Evolutionary conservation across 2,329 filamentous ascomycete genomes (phyloP).

Genomic region (Fusarium longipes): DNA sequence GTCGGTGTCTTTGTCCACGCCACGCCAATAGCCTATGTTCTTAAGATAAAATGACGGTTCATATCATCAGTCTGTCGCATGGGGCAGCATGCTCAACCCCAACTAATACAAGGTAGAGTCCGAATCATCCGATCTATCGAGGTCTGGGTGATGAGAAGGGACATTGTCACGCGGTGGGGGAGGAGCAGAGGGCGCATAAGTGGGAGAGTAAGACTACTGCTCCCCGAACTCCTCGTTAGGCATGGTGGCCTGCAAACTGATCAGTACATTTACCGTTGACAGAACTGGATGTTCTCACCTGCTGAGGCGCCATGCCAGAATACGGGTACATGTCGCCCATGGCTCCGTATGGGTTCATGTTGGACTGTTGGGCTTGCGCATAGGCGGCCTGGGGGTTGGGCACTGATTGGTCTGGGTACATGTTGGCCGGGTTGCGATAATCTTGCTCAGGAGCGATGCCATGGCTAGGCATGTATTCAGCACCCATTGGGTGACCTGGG

Average conservation of each 20-base stretch:
- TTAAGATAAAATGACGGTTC: no score
- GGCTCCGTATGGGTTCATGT: slow-evolving; percentile 75
- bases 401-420: slow-evolving; percentile 86
- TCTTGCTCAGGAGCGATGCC: slow-evolving; percentile 76
- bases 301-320: slow-evolving; percentile 81
- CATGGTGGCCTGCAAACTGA: slow-evolving; percentile 54
- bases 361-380: slow-evolving; percentile 75
- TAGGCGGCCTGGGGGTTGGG: slow-evolving; percentile 77
- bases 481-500: slow-evolving; percentile 68
- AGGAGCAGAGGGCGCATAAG: no score
- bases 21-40: no score
- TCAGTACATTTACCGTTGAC: slow-evolving; percentile 17
- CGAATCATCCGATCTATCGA: no score
- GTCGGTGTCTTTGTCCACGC: no score
- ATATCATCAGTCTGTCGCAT: background rate
- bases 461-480: slow-evolving; percentile 73
- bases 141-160: no score
- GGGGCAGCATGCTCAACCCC: background rate
- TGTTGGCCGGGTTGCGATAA: slow-evolving; percentile 80
- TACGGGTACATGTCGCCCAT: slow-evolving; percentile 90
- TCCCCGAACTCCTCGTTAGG: slow-evolving; percentile 60
- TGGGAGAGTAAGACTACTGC: background rate
- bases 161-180: no score
- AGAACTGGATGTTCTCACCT: slow-evolving; percentile 67
- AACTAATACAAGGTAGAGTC: no score